A percentile compares a stretch with the other conserved stretches of the same genome.
Evolutionary conservation across 352 stramenopile species (phyloP).

Genomic region (Achlya hypogyna): DNA sequence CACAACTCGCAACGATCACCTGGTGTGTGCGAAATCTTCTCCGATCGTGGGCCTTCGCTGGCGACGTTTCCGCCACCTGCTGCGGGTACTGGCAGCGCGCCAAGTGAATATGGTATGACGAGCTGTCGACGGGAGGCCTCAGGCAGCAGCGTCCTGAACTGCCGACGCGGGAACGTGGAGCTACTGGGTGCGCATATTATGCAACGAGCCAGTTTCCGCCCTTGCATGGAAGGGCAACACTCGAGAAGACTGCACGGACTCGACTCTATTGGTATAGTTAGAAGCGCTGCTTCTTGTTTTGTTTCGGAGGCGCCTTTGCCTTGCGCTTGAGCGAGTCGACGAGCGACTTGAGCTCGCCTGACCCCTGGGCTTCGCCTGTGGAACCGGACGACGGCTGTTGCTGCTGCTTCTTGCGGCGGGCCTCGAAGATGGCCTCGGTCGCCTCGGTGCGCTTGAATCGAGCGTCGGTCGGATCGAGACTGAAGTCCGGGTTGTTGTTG

Average conservation of each 20-base stretch:
- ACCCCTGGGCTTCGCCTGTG: constrained; percentile 13
- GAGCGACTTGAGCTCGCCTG: constrained; percentile 46
- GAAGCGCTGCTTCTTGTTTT: constrained; percentile 32
- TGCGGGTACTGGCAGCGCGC: no score
- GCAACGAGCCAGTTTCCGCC: neutral
- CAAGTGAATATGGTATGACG: no score
- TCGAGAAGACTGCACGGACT: no score
- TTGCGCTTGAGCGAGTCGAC: constrained; percentile 82
- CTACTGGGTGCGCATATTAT: neutral
- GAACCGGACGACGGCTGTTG: constrained; percentile 2
- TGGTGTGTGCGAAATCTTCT: no score
- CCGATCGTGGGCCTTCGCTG: neutral
- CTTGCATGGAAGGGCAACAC: neutral
- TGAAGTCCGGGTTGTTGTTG: constrained; percentile 63
- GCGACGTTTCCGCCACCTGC: neutral
- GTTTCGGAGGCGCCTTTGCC: constrained; percentile 27
- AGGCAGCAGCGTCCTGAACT: no score
- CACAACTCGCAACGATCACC: no score
- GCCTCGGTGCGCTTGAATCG: constrained; percentile 80
- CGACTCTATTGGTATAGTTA: constrained; percentile 27
- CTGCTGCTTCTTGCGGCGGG: constrained; percentile 47
- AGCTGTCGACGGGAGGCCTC: no score
- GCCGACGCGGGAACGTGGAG: no score
- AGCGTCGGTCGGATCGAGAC: constrained; percentile 72
- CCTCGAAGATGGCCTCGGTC: constrained; percentile 67